Percentiles rank a stretch among this genome's conserved stretches.
phyloP scores from a whole-genome alignment of 2,329 filamentous ascomycete genomes.

The Sphaerulina vaccinii region DNA sequence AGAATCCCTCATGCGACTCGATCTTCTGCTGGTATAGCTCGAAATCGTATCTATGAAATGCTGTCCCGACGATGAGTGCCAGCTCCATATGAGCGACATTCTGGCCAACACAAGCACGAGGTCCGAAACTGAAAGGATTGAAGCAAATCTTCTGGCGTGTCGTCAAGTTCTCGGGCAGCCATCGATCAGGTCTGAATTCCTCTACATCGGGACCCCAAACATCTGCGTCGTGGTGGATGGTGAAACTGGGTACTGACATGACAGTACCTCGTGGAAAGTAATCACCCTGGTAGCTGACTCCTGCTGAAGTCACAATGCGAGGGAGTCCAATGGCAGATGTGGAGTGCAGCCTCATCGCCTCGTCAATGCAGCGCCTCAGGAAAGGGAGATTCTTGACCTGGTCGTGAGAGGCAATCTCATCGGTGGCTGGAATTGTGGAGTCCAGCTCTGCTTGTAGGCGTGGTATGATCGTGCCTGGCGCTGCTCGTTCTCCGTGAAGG shows the following conservation, averaged over 20 bases:
- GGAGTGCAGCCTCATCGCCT: conserved; percentile 36
- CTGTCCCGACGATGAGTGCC: conserved; percentile 36
- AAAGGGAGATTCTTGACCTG: conserved; percentile 34
- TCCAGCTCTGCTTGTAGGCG: conserved; percentile 35
- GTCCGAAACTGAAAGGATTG: conserved; percentile 40
- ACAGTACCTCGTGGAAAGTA: conserved; percentile 34
- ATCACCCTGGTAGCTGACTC: conserved; percentile 28
- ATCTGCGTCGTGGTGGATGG: conserved; percentile 37
- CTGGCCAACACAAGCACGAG: conserved; percentile 40
- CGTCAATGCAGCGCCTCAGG: conserved; percentile 35
- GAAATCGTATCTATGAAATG: conserved; percentile 30
- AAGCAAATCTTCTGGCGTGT: conserved; percentile 37
- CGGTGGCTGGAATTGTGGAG: conserved; percentile 23
- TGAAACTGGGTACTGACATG: conserved; percentile 39
- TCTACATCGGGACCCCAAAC: conserved; percentile 39
- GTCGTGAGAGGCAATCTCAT: conserved; percentile 20
- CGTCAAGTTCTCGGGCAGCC: conserved; percentile 37
- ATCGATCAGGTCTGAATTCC: conserved; percentile 38
- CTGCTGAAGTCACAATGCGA: conserved; percentile 29
- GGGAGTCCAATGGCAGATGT: conserved; percentile 31
- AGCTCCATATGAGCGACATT: conserved; percentile 42
- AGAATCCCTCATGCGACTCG: conserved; percentile 30
- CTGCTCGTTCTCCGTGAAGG: conserved; percentile 27
- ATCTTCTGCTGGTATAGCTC: conserved; percentile 29
- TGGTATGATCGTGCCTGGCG: conserved; percentile 29